phyloP scores from a whole-genome alignment of 257 asterid species.

The Anisodus tanguticus region DNA sequence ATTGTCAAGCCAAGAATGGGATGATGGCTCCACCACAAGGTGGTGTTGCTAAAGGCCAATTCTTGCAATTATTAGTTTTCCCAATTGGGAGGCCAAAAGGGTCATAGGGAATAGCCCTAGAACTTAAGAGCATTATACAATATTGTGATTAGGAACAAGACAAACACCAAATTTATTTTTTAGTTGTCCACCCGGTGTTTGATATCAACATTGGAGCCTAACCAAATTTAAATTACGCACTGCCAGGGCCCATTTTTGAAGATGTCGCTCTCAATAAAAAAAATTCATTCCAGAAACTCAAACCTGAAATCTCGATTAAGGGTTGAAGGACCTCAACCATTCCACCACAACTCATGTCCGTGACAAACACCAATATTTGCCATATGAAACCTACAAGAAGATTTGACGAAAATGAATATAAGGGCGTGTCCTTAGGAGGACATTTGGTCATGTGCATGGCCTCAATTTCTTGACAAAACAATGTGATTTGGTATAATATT shows the following conservation, averaged over 20 bases:
- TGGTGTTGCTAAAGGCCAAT: not conserved
- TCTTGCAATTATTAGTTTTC: not conserved
- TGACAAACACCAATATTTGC: not conserved
- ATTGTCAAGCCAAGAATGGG: constrained; percentile 19
- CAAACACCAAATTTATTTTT: too few species aligned
- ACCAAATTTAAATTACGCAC: too few species aligned
- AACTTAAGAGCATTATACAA: too few species aligned
- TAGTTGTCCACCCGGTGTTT: too few species aligned
- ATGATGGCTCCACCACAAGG: constrained; percentile 18
- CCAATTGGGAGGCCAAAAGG: not conserved
- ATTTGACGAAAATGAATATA: not conserved
- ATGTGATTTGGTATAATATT: constrained; percentile 10
- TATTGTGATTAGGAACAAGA: too few species aligned
- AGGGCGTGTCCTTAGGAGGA: constrained; percentile 9
- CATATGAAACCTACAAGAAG: not conserved
- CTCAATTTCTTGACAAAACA: constrained; percentile 17
- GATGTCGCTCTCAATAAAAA: too few species aligned
- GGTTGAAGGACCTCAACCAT: too few species aligned
- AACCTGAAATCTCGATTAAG: too few species aligned
- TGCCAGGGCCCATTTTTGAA: not conserved
- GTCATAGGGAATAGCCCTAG: not conserved
- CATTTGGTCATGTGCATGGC: constrained; percentile 6
- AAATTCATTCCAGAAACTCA: too few species aligned
- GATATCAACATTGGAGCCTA: too few species aligned
- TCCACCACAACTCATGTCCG: too few species aligned